Percentiles rank a stretch among this genome's conserved stretches.
phyloP scores from a whole-genome alignment of 2,329 filamentous ascomycete genomes.

The Fusarium ramigenum region DNA sequence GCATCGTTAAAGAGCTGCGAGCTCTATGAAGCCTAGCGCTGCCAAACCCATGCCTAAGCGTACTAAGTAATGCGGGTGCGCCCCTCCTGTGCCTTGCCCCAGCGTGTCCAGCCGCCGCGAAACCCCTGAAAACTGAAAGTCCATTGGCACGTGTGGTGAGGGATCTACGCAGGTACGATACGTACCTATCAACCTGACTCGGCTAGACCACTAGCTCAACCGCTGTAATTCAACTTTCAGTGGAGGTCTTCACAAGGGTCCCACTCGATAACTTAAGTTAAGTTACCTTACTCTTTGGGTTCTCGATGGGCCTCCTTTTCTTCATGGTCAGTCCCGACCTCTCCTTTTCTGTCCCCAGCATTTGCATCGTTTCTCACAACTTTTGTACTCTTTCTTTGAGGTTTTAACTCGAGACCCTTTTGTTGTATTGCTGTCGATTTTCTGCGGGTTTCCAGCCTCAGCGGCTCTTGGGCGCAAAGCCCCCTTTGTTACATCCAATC shows the following conservation, averaged over 20 bases:
- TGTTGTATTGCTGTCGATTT: constrained; percentile 10
- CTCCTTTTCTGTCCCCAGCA: constrained; percentile 27
- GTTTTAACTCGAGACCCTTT: not conserved
- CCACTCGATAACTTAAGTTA: constrained; percentile 27
- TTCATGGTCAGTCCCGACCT: constrained; percentile 33
- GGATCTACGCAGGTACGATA: constrained; percentile 21
- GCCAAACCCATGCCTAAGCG: constrained; percentile 10
- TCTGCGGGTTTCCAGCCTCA: constrained; percentile 3
- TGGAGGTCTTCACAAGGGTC: constrained; percentile 31
- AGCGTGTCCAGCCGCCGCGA: constrained; percentile 17
- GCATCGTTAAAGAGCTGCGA: not conserved
- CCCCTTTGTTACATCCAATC: constrained; percentile 31
- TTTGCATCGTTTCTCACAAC: constrained; percentile 9
- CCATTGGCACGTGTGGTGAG: not conserved
- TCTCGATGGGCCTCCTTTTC: constrained; percentile 43
- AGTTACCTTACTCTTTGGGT: not conserved
- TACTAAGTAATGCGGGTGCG: constrained; percentile 24
- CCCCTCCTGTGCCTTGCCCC: constrained; percentile 25
- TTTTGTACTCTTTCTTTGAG: not conserved
- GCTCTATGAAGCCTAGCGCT: constrained; percentile 21
- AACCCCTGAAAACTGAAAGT: constrained; percentile 4
- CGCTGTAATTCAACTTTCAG: constrained; percentile 35
- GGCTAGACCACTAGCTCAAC: constrained; percentile 16
- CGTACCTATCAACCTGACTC: constrained; percentile 20
- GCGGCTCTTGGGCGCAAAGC: constrained; percentile 20